phyloP scores from a whole-genome alignment of 441 rosid genomes.

The Adansonia rubrostipa region DNA sequence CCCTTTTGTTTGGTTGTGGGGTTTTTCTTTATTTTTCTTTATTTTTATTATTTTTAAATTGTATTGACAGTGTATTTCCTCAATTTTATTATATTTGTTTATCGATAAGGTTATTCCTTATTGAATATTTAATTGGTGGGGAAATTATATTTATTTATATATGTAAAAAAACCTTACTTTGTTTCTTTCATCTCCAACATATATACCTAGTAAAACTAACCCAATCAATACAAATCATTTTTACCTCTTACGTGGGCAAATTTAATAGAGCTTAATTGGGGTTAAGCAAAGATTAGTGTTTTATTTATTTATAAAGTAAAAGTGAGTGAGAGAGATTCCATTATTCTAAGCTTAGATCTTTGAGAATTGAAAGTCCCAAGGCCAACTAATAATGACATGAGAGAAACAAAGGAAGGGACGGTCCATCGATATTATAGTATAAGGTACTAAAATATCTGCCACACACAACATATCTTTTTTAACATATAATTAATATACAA shows the following conservation, averaged over 20 bases:
- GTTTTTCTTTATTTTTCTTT: neutral
- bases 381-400: conserved; percentile 87
- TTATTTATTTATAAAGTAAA: conserved; percentile 26
- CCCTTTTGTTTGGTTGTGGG: conserved; percentile 25
- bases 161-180: neutral
- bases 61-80: neutral
- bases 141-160: neutral
- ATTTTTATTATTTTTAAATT: neutral
- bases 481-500: too few species aligned
- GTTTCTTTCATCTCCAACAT: conserved; percentile 20
- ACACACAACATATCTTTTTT: neutral
- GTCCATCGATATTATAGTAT: conserved; percentile 32
- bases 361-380: conserved; percentile 74
- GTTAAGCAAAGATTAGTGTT: conserved; percentile 22
- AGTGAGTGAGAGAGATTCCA: conserved; percentile 49
- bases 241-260: conserved; percentile 26
- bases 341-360: conserved; percentile 60
- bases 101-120: neutral
- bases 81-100: neutral
- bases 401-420: conserved; percentile 35
- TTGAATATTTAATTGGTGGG: neutral
- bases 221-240: conserved; percentile 60
- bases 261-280: conserved; percentile 32
- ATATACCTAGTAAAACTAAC: conserved; percentile 41
- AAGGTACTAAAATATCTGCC: conserved; percentile 3